Evolutionary conservation across 176 grass and related monocot species (phyloP), one percentile per base, ranked within the genome.

Genomic region (Bromus sterilis): DNA sequence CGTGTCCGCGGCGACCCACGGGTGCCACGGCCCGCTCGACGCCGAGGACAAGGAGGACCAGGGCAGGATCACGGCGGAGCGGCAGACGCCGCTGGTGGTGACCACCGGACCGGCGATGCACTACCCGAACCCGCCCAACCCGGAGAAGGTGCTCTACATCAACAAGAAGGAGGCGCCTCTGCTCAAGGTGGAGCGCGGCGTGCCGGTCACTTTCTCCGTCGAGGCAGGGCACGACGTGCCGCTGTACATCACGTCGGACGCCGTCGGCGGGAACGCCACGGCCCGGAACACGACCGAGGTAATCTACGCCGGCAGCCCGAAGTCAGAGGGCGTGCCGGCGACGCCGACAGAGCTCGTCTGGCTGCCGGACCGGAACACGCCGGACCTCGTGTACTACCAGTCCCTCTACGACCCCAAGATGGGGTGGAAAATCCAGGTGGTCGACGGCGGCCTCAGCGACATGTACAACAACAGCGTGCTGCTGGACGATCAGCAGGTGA

Each of bases 41-140:
- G 92, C 96, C 18, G 88, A 95, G 8, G 96, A 98, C 62, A 98
- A 98, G 83, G 96, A 98, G 66, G 96, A 98, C 78, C 96, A 98
- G 75, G 88, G 78, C 21, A 75, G 82, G 66, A 89, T 98, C 70
- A 98, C 87, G 67, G 82, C 92, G 13, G 92, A 98, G 55, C 83
- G 90, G 76, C 93, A 95, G 55, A 93, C 84, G 36, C 88, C 96
- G 28, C 86, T 98, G 21, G 56, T 77, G 1, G 90, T 98, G 5
- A 93, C 90, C 2, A 77, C 83, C 4, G 92, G 90, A 1, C 93
- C 78, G 7, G 89, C 96, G 32, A 26, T 91, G 67, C 92, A 89
- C 67, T 98, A 98, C 80, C 90, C 96, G 0, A 98, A 98, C 69
- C 92, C 92, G 39, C 96, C 95, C 29, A 91, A 91, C 61, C 93